Evolutionary conservation across 1,284 basidiomycete genomes (phyloP), one percentile per base, ranked within the genome.

Genomic region (Microbotryum lychnidis-dioicae): DNA sequence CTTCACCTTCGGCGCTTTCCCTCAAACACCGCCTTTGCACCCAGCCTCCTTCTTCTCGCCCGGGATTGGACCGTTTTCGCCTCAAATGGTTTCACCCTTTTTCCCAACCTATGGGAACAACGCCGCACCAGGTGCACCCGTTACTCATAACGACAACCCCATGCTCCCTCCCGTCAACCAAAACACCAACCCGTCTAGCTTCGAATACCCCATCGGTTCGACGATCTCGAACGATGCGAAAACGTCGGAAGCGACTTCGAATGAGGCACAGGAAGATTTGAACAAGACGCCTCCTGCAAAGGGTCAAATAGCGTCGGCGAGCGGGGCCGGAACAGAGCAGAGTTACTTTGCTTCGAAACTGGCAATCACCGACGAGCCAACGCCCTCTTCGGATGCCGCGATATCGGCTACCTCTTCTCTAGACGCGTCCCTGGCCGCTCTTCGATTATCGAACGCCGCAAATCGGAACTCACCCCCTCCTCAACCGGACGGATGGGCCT

Each of bases 21-120:
- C 74, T 2, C 72, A 75, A 56, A 77, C 76, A 18, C 76, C 77
- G 2, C 76, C 76, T 4, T 64, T 75, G 46, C 70, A 76, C 50
- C 70, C 72, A 31, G 73, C 74, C 16, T 63, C 64, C 16, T 72
- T 77, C 58, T 71, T 77, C 48, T 73, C 69, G 16, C 76, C 76
- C 6, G 67, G 67, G 1, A 31, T 66, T 23, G 73, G 72, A 1
- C 71, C 73, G 6, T 70, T 72, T 54, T 68, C 66, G 46, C 74
- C 75, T 0, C 63, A 65, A 16, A 33, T 72, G n/a, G 69, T 54
- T 16, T 45, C 44, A 14, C 54, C 61, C 5, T 66, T 53, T 56
- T 64, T 60, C 42, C 31, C 50, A 45, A 21, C 18, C 6, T 50
- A 58, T 44, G 56, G 48, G 23, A 52, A 59, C 44, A 65, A 62